These are phyloP conservation scores for Xanthoconium separans DNA, from an alignment of 1,284 basidiomycete genomes.

Conservation along the genomic window DNA sequence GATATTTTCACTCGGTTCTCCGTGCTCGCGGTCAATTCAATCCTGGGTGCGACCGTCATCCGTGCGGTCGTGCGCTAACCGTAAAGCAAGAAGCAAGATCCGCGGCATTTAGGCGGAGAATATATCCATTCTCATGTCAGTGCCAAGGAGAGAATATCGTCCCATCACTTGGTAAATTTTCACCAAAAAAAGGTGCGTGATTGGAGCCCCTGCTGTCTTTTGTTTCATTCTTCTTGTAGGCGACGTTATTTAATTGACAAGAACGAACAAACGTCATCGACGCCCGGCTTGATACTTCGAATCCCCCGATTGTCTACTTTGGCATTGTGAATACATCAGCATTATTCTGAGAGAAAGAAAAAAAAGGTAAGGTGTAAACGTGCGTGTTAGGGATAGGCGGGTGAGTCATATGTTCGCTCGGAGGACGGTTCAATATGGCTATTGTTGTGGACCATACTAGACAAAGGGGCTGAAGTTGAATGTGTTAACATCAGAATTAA, in stretches of 20 bases:
- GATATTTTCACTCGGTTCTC: neutral
- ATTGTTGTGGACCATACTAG: neutral
- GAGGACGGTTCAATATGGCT: neutral
- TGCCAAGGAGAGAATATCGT: constrained; percentile 3
- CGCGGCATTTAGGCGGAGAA: constrained; percentile 8
- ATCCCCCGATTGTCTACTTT: neutral
- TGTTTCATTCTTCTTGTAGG: neutral
- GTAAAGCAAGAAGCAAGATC: constrained; percentile 5
- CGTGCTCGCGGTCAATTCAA: neutral
- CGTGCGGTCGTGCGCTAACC: neutral
- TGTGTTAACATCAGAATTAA: neutral
- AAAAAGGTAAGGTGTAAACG: neutral
- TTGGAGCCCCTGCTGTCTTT: neutral
- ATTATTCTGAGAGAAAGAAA: neutral
- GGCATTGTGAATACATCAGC: neutral
- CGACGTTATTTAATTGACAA: neutral
- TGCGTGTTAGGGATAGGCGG: neutral
- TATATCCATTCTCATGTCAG: constrained; percentile 8
- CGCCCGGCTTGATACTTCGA: neutral
- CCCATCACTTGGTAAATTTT: constrained; percentile 9
- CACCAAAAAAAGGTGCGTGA: neutral
- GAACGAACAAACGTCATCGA: neutral
- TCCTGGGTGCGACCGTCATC: neutral
- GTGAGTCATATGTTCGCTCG: neutral
- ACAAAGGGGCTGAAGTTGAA: neutral